Conservation (phyloP, 805 yeast species). For the Metschnikowia noctiluminum region DNA sequence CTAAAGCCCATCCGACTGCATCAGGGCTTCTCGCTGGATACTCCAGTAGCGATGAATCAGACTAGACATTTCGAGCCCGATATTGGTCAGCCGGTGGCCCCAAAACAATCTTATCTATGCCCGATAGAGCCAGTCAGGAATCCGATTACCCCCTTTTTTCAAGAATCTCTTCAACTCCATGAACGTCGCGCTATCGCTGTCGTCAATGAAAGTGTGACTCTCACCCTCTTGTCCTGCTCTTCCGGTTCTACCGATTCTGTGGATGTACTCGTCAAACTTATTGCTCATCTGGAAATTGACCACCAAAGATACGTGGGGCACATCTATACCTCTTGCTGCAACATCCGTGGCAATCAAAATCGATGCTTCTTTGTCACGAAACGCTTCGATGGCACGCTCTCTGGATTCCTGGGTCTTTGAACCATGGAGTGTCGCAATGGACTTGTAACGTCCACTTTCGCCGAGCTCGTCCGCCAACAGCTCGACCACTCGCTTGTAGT, state of each 20-base stretch:
- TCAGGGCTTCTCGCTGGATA: constrained; percentile 21
- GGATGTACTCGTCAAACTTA: constrained; percentile 79
- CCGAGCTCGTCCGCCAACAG: constrained; percentile 50
- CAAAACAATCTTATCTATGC: background rate
- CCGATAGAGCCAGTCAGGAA: constrained; percentile 27
- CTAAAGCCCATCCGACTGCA: too few relatives aligned
- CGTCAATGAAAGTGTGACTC: constrained; percentile 69
- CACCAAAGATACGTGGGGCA: constrained; percentile 82
- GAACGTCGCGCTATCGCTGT: constrained; percentile 51
- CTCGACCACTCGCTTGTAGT: constrained; percentile 73
- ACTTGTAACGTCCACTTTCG: constrained; percentile 33
- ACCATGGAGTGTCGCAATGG: constrained; percentile 72
- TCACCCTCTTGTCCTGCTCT: constrained; percentile 84
- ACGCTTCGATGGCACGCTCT: constrained; percentile 65
- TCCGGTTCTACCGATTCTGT: constrained; percentile 95
- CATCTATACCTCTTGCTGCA: constrained; percentile 94
- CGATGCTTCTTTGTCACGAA: constrained; percentile 54
- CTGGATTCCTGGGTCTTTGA: constrained; percentile 81
- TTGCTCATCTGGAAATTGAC: constrained; percentile 82
- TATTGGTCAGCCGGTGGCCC: too few relatives aligned
- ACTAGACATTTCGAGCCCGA: background rate
- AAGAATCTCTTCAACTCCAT: constrained; percentile 50
- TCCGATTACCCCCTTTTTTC: constrained; percentile 27
- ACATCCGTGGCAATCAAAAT: constrained; percentile 89
- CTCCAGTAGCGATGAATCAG: constrained; percentile 31